phyloP scores from a whole-genome alignment of 495 filamentous ascomycete genomes.

The Friedmanniomyces simplex region DNA sequence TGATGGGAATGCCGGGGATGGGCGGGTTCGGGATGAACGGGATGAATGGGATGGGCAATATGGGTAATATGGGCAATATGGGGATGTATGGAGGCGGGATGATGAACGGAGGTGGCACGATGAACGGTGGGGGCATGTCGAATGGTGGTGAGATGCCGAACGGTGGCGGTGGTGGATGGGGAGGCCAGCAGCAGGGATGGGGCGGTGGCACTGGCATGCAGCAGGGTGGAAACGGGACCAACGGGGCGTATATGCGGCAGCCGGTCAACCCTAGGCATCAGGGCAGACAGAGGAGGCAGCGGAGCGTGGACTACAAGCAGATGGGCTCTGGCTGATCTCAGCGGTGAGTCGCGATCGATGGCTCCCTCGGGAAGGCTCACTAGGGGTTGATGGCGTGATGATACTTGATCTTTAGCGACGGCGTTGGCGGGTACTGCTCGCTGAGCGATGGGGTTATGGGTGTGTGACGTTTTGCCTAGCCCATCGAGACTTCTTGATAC shows the following conservation, averaged over 20 bases:
- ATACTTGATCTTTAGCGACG: constrained; percentile 16
- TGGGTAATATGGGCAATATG: constrained; percentile 23
- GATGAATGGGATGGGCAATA: constrained; percentile 34
- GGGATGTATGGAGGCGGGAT: constrained; percentile 21
- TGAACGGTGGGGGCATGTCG: background rate
- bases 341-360: too few relatives aligned
- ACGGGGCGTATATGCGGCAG: constrained; percentile 89
- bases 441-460: background rate
- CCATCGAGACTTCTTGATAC: background rate
- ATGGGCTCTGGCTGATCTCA: constrained; percentile 35
- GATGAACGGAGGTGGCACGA: constrained; percentile 27
- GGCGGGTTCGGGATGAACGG: background rate
- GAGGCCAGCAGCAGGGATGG: constrained; percentile 5
- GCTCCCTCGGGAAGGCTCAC: background rate
- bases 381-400: background rate
- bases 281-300: constrained; percentile 60
- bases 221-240: constrained; percentile 51
- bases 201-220: constrained; percentile 14
- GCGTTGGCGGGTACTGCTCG: constrained; percentile 12
- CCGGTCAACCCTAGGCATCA: constrained; percentile 91
- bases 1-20: constrained; percentile 15
- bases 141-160: background rate
- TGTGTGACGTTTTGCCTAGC: too few relatives aligned
- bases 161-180: constrained; percentile 13
- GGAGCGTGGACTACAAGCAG: constrained; percentile 83